Percentiles rank a stretch among this genome's conserved stretches.
Evolutionary conservation across 2,329 filamentous ascomycete genomes (phyloP).

Genomic region (Sclerotinia trifoliorum): DNA sequence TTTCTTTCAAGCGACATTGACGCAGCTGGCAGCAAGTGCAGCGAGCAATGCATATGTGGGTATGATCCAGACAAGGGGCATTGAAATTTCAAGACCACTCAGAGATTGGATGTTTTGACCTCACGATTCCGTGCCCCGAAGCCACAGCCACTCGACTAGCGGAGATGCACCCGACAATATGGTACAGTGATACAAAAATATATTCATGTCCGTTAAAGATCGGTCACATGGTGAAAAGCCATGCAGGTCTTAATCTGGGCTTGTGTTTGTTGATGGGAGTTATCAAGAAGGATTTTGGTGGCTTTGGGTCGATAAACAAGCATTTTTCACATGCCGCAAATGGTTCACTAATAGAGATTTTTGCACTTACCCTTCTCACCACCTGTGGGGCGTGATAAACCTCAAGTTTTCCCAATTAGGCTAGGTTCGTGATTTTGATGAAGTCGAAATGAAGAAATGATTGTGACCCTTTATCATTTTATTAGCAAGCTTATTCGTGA

Average conservation of each 20-base stretch:
- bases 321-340: not conserved
- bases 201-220: not conserved
- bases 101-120: slow-evolving; percentile 1
- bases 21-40: slow-evolving; percentile 14
- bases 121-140: slow-evolving; percentile 3
- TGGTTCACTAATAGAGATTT: too few species aligned
- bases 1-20: slow-evolving; percentile 6
- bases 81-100: not conserved
- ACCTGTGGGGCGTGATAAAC: too few species aligned
- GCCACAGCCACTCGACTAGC: slow-evolving; percentile 12
- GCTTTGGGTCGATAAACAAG: not conserved
- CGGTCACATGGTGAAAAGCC: not conserved
- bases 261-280: not conserved
- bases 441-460: too few species aligned
- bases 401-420: too few species aligned
- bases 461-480: too few species aligned
- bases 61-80: not conserved
- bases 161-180: slow-evolving; percentile 1
- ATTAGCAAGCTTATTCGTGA: too few species aligned
- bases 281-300: not conserved
- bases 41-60: slow-evolving; percentile 17
- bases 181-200: slow-evolving; percentile 8
- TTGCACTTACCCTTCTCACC: not conserved
- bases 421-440: too few species aligned
- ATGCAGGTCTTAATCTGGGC: not conserved